Conservation (phyloP, 371 early-diverging fungal genomes). For the Syncephalastrum sp. region DNA sequence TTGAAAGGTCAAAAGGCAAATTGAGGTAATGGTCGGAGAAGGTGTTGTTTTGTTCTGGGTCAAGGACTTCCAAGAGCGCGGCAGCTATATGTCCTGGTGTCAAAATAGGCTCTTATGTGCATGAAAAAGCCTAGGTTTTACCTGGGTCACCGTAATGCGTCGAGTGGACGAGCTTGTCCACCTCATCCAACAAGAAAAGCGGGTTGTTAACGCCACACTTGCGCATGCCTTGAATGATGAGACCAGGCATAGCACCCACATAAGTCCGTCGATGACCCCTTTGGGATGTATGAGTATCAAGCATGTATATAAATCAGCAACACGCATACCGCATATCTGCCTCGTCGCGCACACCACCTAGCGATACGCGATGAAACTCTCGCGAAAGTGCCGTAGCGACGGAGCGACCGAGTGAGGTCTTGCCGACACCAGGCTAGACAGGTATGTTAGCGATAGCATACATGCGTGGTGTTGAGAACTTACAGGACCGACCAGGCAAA, state of each 20-base stretch:
- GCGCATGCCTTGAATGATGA: conserved; percentile 72
- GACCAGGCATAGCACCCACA: conserved; percentile 84
- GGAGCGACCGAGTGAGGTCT: conserved; percentile 78
- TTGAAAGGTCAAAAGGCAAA: conserved; percentile 78
- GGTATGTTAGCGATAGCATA: not conserved
- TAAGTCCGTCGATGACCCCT: conserved; percentile 88
- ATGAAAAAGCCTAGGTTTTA: not conserved
- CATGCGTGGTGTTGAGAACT: conserved; percentile 2
- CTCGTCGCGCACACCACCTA: conserved; percentile 88
- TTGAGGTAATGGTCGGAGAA: conserved; percentile 83
- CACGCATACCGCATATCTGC: conserved; percentile 64
- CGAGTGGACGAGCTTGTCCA: conserved; percentile 74
- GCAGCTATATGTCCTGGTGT: conserved; percentile 37
- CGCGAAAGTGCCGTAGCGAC: conserved; percentile 77
- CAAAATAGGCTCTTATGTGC: too few relatives aligned
- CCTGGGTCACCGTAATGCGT: conserved; percentile 76
- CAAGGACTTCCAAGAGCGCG: conserved; percentile 84
- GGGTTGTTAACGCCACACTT: conserved; percentile 77
- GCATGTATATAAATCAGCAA: not conserved
- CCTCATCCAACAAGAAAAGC: conserved; percentile 79
- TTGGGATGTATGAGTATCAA: conserved; percentile 7
- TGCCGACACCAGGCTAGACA: conserved; percentile 71
- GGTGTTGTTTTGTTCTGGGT: conserved; percentile 82
- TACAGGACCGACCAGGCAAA: conserved; percentile 73
- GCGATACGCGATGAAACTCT: conserved; percentile 77